Evolutionary conservation across 768 basidiomycete genomes (phyloP).

Genomic region (Calvatia gigantea): DNA sequence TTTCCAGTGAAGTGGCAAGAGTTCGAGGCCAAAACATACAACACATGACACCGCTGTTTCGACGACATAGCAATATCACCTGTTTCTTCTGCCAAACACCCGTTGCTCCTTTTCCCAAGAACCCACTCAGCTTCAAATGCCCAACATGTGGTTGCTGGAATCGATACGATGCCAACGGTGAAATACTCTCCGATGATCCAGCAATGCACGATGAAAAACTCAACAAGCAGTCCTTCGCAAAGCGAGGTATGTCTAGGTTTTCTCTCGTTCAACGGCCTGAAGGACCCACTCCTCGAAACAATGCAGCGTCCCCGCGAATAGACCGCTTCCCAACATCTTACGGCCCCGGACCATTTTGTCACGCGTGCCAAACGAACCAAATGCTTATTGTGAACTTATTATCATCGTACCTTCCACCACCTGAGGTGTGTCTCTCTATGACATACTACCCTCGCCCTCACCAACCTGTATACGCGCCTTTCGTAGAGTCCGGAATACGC

Average conservation of each 20-base stretch:
- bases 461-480: constrained; percentile 3
- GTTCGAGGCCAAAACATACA: background rate
- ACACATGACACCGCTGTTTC: constrained; percentile 45
- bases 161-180: constrained; percentile 63
- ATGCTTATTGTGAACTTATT: constrained; percentile 82
- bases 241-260: constrained; percentile 49
- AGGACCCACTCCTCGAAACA: background rate
- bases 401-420: constrained; percentile 82
- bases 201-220: constrained; percentile 82
- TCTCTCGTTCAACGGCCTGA: background rate
- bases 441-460: background rate
- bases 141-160: constrained; percentile 72
- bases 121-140: constrained; percentile 62
- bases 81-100: constrained; percentile 73
- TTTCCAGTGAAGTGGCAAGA: constrained; percentile 2
- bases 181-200: constrained; percentile 82
- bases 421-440: constrained; percentile 50
- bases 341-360: constrained; percentile 70
- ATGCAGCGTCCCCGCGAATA: constrained; percentile 62
- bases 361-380: constrained; percentile 90
- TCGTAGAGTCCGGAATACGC: constrained; percentile 70
- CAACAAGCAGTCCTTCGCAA: constrained; percentile 67
- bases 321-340: constrained; percentile 65
- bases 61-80: constrained; percentile 43
- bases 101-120: constrained; percentile 33